These are phyloP conservation scores for Linnemannia zychae DNA, from an alignment of 192 early-diverging fungal species.

Conservation along the genomic window DNA sequence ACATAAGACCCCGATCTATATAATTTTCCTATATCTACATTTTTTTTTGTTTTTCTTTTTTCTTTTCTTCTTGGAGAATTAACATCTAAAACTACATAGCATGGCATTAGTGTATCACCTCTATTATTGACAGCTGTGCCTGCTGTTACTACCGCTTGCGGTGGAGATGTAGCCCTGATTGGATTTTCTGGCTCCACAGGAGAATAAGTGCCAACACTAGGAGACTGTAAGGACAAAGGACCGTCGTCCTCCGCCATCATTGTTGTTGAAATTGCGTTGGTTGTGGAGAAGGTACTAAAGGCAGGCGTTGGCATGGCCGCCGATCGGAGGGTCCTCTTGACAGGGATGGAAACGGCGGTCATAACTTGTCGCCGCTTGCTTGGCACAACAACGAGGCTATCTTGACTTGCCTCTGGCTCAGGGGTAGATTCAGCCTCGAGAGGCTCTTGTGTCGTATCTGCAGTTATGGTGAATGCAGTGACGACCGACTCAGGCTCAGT, in stretches of 20 bases:
- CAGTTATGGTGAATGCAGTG: neutral
- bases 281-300: neutral
- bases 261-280: neutral
- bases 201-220: neutral
- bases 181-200: neutral
- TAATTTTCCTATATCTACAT: neutral
- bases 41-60: neutral
- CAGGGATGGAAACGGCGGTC: neutral
- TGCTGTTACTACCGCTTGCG: neutral
- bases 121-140: conserved; percentile 11
- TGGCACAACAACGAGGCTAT: neutral
- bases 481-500: neutral
- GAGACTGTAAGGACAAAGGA: neutral
- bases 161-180: neutral
- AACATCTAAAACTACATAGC: conserved; percentile 25
- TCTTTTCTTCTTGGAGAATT: neutral
- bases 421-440: neutral
- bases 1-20: neutral
- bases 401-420: neutral
- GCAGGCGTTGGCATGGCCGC: neutral
- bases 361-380: neutral
- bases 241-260: too few species aligned
- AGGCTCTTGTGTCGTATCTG: neutral
- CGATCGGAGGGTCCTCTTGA: conserved; percentile 1
- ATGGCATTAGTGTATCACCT: conserved; percentile 37